Base-by-base conservation (phyloP, 2,329 filamentous ascomycete species). In the Xylaria sp. region DNA sequence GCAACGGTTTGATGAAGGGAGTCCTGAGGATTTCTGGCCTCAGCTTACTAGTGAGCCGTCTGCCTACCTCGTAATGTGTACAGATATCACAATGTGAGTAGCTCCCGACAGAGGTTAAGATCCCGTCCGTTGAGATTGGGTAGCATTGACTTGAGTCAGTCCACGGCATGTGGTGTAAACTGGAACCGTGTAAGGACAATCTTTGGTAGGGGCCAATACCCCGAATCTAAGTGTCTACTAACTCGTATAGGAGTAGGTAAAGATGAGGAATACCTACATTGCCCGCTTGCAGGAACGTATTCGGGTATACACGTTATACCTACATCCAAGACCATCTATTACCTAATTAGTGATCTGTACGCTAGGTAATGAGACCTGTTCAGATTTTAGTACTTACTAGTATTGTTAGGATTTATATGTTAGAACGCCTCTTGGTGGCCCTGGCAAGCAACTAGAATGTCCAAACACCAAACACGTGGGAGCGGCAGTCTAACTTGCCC, bases 401-500 rank as follows among this genome's bases (percentile, higher is more conserved):
- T n/a, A n/a, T n/a, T n/a, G n/a, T n/a, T n/a, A n/a, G n/a, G n/a
- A n/a, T n/a, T n/a, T n/a, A n/a, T n/a, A n/a, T n/a, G n/a, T n/a
- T n/a, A n/a, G n/a, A n/a, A n/a, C n/a, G n/a, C n/a, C n/a, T n/a
- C n/a, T n/a, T n/a, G n/a, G n/a, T 50, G 55, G 56, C n/a, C 60
- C 56, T 56, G 55, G 56, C 56, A 43, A 47, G 33, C 46, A 52
- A 52, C 17, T 23, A 42, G 28, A 31, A 31, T 4, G n/a, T n/a
- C n/a, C 28, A 31, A 31, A 31, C 35, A 53, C 37, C 23, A 52
- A 42, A 47, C 64, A 66, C 64, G 64, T 66, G 64, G 64, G 61
- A 60, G 57, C 33, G 64, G 60, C 53, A 64, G 55, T 63, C 59
- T 56, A 56, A 52, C 19, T 60, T 55, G 53, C 50, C 61, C 46